Evolutionary conservation across 352 stramenopile genomes (phyloP).

Genomic region (Phytophthora pseudosyringae): DNA sequence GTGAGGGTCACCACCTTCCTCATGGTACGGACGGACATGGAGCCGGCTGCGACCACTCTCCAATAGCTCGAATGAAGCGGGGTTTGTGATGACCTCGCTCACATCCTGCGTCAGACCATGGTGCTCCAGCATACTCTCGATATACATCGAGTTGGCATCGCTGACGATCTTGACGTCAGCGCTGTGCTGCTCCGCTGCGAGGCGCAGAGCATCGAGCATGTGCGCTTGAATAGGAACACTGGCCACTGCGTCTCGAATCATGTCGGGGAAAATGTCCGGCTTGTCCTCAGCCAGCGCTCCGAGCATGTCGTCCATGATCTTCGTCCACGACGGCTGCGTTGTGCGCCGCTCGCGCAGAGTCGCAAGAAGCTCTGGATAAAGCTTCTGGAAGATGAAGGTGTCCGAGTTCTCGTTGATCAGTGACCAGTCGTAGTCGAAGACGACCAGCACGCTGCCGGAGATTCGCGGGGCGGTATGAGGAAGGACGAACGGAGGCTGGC

Average conservation of each 20-base stretch:
- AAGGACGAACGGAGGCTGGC: constrained; percentile 19
- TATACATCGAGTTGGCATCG: constrained; percentile 84
- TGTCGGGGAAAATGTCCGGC: constrained; percentile 38
- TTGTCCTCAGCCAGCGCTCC: constrained; percentile 44
- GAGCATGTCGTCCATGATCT: constrained; percentile 75
- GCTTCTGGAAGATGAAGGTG: constrained; percentile 72
- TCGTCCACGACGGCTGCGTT: constrained; percentile 56
- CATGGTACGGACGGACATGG: constrained; percentile 63
- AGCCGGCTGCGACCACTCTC: constrained; percentile 37
- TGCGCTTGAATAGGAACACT: constrained; percentile 59
- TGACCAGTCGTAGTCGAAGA: constrained; percentile 89
- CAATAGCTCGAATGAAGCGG: constrained; percentile 44
- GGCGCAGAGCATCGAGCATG: constrained; percentile 75
- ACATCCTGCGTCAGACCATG: constrained; percentile 44
- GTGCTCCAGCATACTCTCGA: constrained; percentile 70
- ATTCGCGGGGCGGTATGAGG: constrained; percentile 11
- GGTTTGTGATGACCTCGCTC: constrained; percentile 65
- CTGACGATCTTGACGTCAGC: constrained; percentile 75
- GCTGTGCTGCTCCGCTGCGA: constrained; percentile 45
- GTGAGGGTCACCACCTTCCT: constrained; percentile 43
- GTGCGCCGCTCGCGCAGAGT: constrained; percentile 37
- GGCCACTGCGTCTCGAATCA: constrained; percentile 55
- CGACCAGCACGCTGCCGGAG: constrained; percentile 49
- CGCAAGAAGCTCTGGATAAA: constrained; percentile 65
- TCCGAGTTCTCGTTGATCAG: constrained; percentile 88